phyloP scores from a whole-genome alignment of 352 stramenopile species.

The Lagenidium giganteum region DNA sequence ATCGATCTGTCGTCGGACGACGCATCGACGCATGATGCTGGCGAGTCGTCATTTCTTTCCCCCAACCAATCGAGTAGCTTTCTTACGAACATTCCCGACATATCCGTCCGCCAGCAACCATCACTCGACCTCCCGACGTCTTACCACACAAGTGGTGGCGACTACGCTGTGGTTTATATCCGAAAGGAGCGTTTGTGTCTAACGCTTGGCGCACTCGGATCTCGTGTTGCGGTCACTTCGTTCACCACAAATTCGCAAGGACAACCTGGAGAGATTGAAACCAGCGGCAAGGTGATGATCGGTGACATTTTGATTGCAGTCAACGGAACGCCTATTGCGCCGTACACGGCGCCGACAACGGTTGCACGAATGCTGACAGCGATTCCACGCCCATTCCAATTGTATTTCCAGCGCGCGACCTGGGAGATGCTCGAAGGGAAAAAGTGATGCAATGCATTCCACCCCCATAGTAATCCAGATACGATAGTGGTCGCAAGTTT shows the following conservation, averaged over 20 bases:
- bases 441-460: neutral
- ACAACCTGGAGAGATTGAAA: constrained; percentile 54
- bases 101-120: too few relatives aligned
- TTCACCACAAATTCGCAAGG: constrained; percentile 49
- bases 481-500: too few relatives aligned
- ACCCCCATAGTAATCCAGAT: neutral
- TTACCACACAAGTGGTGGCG: too few relatives aligned
- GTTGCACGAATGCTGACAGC: constrained; percentile 41
- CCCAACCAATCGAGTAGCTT: constrained; percentile 31
- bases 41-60: constrained; percentile 38
- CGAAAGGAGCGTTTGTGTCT: constrained; percentile 37
- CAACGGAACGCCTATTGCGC: constrained; percentile 22
- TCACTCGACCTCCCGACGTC: too few relatives aligned
- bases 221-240: constrained; percentile 49
- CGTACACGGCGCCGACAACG: constrained; percentile 25
- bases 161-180: constrained; percentile 33
- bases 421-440: constrained; percentile 45
- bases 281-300: constrained; percentile 56
- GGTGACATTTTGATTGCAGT: constrained; percentile 63
- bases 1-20: constrained; percentile 7
- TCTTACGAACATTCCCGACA: constrained; percentile 16
- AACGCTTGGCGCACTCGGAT: constrained; percentile 45
- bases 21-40: neutral
- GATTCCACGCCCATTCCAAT: constrained; percentile 32
- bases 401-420: constrained; percentile 58